Conservation (phyloP, 1,284 basidiomycete genomes). For the Cryptococcus sp. region DNA sequence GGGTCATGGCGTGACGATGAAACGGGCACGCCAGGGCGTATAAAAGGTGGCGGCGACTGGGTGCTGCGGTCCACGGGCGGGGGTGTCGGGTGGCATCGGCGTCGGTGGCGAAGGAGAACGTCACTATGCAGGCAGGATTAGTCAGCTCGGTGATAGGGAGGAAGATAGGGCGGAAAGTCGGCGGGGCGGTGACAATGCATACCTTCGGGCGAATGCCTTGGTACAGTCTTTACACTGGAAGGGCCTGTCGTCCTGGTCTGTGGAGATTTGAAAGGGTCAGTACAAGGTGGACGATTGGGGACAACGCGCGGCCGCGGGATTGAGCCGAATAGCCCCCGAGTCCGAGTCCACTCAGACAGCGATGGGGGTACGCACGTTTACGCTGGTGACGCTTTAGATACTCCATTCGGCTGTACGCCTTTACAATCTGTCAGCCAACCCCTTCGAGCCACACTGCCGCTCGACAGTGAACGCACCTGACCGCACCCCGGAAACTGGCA, state of each 20-base stretch:
- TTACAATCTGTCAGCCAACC: conserved; percentile 4
- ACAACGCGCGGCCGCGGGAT: not conserved
- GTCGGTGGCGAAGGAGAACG: conserved; percentile 50
- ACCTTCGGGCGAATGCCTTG: conserved; percentile 51
- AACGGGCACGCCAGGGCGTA: conserved; percentile 40
- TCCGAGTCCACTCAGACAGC: not conserved
- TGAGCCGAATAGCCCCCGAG: too few relatives aligned
- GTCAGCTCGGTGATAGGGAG: conserved; percentile 3
- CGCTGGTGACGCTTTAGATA: conserved; percentile 50
- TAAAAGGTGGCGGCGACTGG: conserved; percentile 36
- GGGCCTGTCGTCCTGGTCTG: conserved; percentile 50
- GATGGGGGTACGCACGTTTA: conserved; percentile 42
- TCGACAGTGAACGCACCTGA: conserved; percentile 29
- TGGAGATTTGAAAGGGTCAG: not conserved
- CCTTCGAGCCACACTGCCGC: not conserved
- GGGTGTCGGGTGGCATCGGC: conserved; percentile 49
- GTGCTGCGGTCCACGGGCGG: conserved; percentile 40
- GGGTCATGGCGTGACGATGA: conserved; percentile 43
- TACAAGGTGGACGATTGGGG: not conserved
- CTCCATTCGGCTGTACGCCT: conserved; percentile 50
- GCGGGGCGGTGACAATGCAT: conserved; percentile 5
- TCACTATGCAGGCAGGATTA: conserved; percentile 34
- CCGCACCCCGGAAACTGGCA: conserved; percentile 46
- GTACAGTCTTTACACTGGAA: conserved; percentile 50
- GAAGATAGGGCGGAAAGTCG: not conserved